These are phyloP conservation scores for Phytopythium delawarense DNA, from an alignment of 352 stramenopile species.

Conservation along the genomic window DNA sequence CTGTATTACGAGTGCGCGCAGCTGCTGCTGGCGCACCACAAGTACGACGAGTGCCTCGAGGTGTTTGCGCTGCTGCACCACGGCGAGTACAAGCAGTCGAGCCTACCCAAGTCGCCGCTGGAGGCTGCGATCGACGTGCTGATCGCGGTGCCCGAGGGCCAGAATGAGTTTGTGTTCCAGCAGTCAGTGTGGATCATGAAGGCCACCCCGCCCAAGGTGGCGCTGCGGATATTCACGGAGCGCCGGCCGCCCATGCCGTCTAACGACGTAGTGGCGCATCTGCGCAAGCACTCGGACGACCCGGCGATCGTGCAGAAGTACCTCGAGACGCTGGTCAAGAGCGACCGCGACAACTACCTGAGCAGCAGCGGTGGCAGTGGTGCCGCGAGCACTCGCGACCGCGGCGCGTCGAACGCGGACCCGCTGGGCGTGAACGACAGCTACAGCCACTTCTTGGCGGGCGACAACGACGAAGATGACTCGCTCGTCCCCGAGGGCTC, in stretches of 20 bases:
- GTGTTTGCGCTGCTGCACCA: slow-evolving; percentile 75
- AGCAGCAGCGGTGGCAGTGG: slow-evolving; percentile 5
- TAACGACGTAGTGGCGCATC: slow-evolving; percentile 75
- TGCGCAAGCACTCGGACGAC: slow-evolving; percentile 74
- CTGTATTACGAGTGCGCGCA: slow-evolving; percentile 81
- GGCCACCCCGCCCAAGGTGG: slow-evolving; percentile 62
- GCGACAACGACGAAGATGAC: slow-evolving; percentile 57
- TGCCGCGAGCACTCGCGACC: not conserved
- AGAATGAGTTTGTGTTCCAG: slow-evolving; percentile 87
- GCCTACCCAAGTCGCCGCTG: slow-evolving; percentile 82
- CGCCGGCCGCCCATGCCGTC: slow-evolving; percentile 56
- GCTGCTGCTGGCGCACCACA: slow-evolving; percentile 61
- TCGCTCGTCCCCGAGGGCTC: slow-evolving; percentile 24
- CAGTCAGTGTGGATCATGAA: slow-evolving; percentile 87
- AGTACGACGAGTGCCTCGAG: slow-evolving; percentile 72
- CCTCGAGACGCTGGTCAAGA: slow-evolving; percentile 77
- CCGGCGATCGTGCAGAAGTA: slow-evolving; percentile 75
- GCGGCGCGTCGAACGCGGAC: slow-evolving; percentile 11
- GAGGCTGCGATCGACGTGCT: slow-evolving; percentile 89
- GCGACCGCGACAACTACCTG: slow-evolving; percentile 23
- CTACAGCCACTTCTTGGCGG: slow-evolving; percentile 78
- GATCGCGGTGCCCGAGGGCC: slow-evolving; percentile 59
- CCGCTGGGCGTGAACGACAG: slow-evolving; percentile 66
- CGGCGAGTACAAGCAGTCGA: slow-evolving; percentile 81
- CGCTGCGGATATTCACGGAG: slow-evolving; percentile 82